Conservation (phyloP, 345 rosid genomes). For the Eucalyptus pauciflora region DNA sequence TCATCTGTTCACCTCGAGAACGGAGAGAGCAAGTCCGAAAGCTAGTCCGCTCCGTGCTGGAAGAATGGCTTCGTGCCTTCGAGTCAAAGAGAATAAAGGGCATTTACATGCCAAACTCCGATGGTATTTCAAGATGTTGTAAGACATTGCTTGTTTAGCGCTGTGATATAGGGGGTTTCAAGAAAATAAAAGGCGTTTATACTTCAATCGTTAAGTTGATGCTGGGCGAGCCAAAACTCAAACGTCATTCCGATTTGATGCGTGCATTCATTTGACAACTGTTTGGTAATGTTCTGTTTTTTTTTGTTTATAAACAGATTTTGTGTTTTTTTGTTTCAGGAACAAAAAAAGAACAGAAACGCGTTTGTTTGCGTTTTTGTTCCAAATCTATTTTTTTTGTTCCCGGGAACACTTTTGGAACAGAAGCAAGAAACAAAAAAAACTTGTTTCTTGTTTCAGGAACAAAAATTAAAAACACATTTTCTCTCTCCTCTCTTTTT, state of each 20-base stretch:
- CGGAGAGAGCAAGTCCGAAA: neutral
- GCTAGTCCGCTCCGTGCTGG: neutral
- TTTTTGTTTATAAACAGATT: too few relatives aligned
- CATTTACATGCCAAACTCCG: neutral
- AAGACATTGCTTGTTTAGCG: neutral
- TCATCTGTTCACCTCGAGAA: neutral
- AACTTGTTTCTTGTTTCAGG: too few relatives aligned
- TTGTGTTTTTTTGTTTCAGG: too few relatives aligned
- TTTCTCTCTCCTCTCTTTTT: too few relatives aligned
- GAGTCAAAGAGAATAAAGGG: neutral
- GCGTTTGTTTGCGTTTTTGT: too few relatives aligned
- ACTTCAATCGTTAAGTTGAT: neutral
- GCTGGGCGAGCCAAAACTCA: neutral
- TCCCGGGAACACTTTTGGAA: too few relatives aligned
- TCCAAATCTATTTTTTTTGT: too few relatives aligned
- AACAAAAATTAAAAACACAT: too few relatives aligned
- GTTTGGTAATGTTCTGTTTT: too few relatives aligned
- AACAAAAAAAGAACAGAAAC: too few relatives aligned
- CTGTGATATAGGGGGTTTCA: neutral
- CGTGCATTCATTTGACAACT: neutral
- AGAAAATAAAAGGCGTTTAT: neutral
- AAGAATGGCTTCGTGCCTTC: neutral
- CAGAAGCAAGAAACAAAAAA: too few relatives aligned
- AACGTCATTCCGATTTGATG: neutral
- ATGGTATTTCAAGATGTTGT: neutral